These are phyloP conservation scores for Metarhizium robertsii DNA, from an alignment of 2,329 filamentous ascomycete genomes.

Conservation along the genomic window DNA sequence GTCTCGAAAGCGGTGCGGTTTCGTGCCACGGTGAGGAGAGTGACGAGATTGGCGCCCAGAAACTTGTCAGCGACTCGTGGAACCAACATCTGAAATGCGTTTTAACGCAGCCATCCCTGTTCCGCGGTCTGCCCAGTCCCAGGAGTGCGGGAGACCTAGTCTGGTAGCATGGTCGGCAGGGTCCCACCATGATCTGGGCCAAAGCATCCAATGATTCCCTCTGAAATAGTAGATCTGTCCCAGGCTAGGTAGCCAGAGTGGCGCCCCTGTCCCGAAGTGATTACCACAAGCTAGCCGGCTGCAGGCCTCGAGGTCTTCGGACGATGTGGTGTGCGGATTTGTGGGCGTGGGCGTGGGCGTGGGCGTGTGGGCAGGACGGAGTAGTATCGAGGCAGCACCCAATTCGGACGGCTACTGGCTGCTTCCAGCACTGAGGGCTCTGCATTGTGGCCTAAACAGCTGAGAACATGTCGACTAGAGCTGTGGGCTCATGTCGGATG, in stretches of 20 bases:
- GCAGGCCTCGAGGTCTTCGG: not conserved
- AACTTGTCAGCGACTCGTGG: not conserved
- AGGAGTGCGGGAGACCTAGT: constrained; percentile 4
- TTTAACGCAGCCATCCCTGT: not conserved
- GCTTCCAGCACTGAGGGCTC: not conserved
- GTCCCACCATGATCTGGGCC: not conserved
- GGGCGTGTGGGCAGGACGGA: not conserved
- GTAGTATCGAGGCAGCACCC: not conserved
- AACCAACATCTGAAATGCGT: not conserved
- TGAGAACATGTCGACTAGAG: not conserved
- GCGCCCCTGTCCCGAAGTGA: not conserved
- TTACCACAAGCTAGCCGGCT: not conserved
- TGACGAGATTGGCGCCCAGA: not conserved
- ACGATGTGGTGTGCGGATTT: too few relatives aligned
- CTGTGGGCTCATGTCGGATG: not conserved
- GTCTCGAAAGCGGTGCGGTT: not conserved
- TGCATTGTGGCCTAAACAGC: not conserved
- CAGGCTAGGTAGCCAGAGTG: not conserved
- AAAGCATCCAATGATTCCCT: not conserved
- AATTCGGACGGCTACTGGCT: not conserved
- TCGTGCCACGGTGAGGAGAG: not conserved
- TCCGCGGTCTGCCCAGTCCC: constrained; percentile 2
- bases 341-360: not conserved
- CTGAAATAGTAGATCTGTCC: constrained; percentile 1
- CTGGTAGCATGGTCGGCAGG: constrained; percentile 3